Percentiles rank a stretch among this genome's conserved stretches.
phyloP scores from a whole-genome alignment of 305 asterid species.

The Fraxinus platypoda region DNA sequence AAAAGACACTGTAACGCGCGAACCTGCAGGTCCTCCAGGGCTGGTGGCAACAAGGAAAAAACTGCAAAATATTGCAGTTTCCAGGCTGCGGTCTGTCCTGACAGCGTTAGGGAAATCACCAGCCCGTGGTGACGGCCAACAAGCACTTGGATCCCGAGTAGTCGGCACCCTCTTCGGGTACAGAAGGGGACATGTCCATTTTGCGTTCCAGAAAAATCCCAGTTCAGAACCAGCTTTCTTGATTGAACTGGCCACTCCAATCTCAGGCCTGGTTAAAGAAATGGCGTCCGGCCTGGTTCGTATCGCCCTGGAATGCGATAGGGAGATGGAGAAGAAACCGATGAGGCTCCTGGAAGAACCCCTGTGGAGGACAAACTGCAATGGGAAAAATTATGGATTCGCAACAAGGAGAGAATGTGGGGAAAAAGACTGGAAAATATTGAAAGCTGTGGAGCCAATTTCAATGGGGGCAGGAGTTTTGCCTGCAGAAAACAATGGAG shows the following conservation, averaged over 20 bases:
- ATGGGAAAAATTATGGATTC: slow-evolving; percentile 51
- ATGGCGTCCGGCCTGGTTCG: slow-evolving; percentile 38
- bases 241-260: slow-evolving; percentile 38
- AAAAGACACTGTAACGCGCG: neutral
- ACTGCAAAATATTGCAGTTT: slow-evolving; percentile 40
- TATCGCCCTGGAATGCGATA: slow-evolving; percentile 35
- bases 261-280: slow-evolving; percentile 32
- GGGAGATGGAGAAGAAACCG: neutral
- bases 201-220: slow-evolving; percentile 35
- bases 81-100: slow-evolving; percentile 38
- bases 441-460: slow-evolving; percentile 58
- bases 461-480: slow-evolving; percentile 63
- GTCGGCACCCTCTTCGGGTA: slow-evolving; percentile 37
- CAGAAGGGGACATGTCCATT: slow-evolving; percentile 33
- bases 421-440: slow-evolving; percentile 39
- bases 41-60: slow-evolving; percentile 31
- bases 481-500: slow-evolving; percentile 27
- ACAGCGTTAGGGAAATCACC: slow-evolving; percentile 28
- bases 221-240: slow-evolving; percentile 25
- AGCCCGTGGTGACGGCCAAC: neutral
- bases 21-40: slow-evolving; percentile 13
- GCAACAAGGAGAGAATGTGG: slow-evolving; percentile 48
- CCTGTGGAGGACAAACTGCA: slow-evolving; percentile 52
- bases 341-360: slow-evolving; percentile 43
- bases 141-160: slow-evolving; percentile 11